These are phyloP conservation scores for Grigorovia jiainica DNA, from an alignment of 805 yeast species.

Conservation along the genomic window DNA sequence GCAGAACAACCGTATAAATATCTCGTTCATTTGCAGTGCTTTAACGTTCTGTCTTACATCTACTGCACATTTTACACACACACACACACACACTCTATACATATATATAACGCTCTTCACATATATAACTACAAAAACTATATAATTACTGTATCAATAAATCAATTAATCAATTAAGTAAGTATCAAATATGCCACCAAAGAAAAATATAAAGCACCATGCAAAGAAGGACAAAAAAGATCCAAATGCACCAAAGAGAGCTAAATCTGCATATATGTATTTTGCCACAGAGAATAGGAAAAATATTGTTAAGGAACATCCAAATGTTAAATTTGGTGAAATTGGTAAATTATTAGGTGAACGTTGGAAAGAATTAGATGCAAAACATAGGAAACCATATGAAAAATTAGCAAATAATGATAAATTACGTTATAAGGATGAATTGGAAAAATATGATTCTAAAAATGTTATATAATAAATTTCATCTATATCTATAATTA, in stretches of 20 bases:
- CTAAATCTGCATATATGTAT: constrained; percentile 96
- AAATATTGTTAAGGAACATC: constrained; percentile 88
- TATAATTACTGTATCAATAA: too few relatives aligned
- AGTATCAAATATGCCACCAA: constrained; percentile 32
- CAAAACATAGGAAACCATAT: constrained; percentile 79
- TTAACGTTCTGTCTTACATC: too few relatives aligned
- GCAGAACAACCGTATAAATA: too few relatives aligned
- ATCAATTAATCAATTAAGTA: too few relatives aligned
- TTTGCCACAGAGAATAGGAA: constrained; percentile 97
- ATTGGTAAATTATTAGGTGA: constrained; percentile 93
- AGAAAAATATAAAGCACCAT: constrained; percentile 29
- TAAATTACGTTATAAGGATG: constrained; percentile 93
- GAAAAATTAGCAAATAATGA: constrained; percentile 88
- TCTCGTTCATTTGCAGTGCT: too few relatives aligned
- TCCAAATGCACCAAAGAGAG: constrained; percentile 26
- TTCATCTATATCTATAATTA: too few relatives aligned
- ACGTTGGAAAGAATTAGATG: constrained; percentile 83
- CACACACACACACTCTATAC: background rate
- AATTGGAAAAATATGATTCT: constrained; percentile 73
- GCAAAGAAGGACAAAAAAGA: constrained; percentile 6
- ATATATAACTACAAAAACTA: too few relatives aligned
- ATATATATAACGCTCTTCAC: too few relatives aligned
- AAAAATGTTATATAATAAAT: constrained; percentile 18
- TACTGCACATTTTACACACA: background rate
- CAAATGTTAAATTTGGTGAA: constrained; percentile 89